These are phyloP conservation scores for Penicillium malachiteum DNA, from an alignment of 495 filamentous ascomycete species.

Conservation along the genomic window DNA sequence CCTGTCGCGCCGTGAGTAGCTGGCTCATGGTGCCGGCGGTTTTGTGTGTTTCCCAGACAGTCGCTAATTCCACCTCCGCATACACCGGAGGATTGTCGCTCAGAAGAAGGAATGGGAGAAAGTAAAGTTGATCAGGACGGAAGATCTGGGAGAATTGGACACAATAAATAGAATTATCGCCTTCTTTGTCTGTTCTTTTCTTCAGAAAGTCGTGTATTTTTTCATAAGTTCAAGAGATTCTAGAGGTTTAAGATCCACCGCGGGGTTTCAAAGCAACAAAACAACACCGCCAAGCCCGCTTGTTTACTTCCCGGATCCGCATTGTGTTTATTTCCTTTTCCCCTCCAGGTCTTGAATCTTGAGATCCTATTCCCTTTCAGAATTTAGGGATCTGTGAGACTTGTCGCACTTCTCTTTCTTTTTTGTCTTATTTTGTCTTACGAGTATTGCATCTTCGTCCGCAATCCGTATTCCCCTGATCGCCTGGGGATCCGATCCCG, in stretches of 20 bases:
- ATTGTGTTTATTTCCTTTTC: constrained; percentile 23
- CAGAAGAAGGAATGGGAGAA: neutral
- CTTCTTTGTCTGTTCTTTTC: neutral
- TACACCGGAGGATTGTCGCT: constrained; percentile 14
- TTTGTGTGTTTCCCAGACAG: constrained; percentile 23
- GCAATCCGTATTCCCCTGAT: constrained; percentile 4
- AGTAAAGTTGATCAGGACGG: neutral
- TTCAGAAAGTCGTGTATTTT: neutral
- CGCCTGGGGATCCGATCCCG: constrained; percentile 9
- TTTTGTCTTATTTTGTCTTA: neutral
- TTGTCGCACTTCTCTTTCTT: too few relatives aligned
- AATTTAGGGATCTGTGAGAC: neutral
- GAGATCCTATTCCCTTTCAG: neutral
- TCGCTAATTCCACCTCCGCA: constrained; percentile 22
- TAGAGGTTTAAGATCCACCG: constrained; percentile 21
- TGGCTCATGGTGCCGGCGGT: constrained; percentile 59
- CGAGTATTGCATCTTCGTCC: neutral
- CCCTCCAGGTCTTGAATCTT: constrained; percentile 1
- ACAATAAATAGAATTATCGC: neutral
- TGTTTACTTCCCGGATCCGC: constrained; percentile 32
- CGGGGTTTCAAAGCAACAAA: constrained; percentile 28
- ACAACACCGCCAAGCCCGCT: constrained; percentile 32
- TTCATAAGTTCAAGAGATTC: constrained; percentile 2
- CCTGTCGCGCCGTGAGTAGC: constrained; percentile 75
- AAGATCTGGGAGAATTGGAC: neutral